A percentile compares a stretch with the other conserved stretches of the same genome.
Conservation (phyloP, 169 alveolate genomes). For the Plasmodium vinckei region DNA sequence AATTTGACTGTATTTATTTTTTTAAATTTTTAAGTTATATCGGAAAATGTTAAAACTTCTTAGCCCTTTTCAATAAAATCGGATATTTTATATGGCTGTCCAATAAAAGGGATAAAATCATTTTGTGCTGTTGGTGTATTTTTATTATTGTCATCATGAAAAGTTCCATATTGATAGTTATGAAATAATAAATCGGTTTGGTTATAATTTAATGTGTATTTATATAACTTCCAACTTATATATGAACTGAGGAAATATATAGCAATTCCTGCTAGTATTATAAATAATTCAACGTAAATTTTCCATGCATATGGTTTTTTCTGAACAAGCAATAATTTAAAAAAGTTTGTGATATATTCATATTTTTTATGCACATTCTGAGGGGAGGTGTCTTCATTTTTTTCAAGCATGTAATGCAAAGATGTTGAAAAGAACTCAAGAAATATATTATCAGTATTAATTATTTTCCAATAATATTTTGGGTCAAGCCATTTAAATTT, state of each 20-base stretch:
- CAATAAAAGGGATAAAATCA: constrained; percentile 69
- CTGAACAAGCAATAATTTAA: constrained; percentile 70
- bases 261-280: constrained; percentile 47
- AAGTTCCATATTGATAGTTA: constrained; percentile 71
- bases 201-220: constrained; percentile 56
- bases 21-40: no score
- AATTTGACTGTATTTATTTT: no score
- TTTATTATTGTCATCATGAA: constrained; percentile 64
- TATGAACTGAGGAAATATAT: constrained; percentile 69
- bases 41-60: not conserved
- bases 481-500: constrained; percentile 69
- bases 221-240: constrained; percentile 72
- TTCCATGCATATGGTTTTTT: constrained; percentile 69
- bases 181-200: constrained; percentile 47
- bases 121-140: constrained; percentile 52
- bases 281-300: constrained; percentile 54
- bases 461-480: constrained; percentile 68
- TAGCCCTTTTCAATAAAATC: constrained; percentile 62
- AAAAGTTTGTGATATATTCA: constrained; percentile 68
- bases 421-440: constrained; percentile 68
- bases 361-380: constrained; percentile 50
- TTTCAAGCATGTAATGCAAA: constrained; percentile 66
- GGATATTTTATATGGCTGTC: constrained; percentile 72
- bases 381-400: constrained; percentile 33
- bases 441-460: constrained; percentile 55